Evolutionary conservation across 208 protist genomes (phyloP).

Genomic region (Sergeia podlipaevii): DNA sequence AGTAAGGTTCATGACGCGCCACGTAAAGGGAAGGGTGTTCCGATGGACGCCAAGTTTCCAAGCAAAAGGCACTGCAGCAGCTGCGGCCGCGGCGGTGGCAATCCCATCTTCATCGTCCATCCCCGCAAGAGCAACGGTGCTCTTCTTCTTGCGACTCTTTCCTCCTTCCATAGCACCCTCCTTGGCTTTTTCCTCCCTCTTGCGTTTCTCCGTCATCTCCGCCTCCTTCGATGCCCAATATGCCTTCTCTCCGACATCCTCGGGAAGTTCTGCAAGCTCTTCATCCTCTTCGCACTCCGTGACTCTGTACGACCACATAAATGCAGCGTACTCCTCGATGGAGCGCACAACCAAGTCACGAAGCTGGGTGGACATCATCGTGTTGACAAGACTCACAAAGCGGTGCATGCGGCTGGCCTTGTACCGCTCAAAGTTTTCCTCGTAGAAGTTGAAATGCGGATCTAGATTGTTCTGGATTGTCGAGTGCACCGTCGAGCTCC

Average conservation of each 20-base stretch:
- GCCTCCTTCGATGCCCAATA: constrained; percentile 51
- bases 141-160: constrained; percentile 15
- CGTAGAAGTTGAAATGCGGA: constrained; percentile 93
- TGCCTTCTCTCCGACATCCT: constrained; percentile 56
- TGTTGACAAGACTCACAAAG: constrained; percentile 89
- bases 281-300: constrained; percentile 12
- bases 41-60: constrained; percentile 54
- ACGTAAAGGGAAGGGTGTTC: constrained; percentile 50
- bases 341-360: constrained; percentile 71
- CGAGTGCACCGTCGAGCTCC: constrained; percentile 86
- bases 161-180: constrained; percentile 5
- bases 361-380: constrained; percentile 90
- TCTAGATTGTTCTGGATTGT: constrained; percentile 94
- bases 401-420: constrained; percentile 77
- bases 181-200: background rate
- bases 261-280: constrained; percentile 52
- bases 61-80: constrained; percentile 30
- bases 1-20: constrained; percentile 74
- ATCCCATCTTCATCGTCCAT: background rate
- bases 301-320: constrained; percentile 63
- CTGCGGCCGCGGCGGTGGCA: background rate
- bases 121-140: background rate
- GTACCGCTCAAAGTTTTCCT: constrained; percentile 88
- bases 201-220: constrained; percentile 1
- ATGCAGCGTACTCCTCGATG: constrained; percentile 70